Evolutionary conservation across 139 green algal genomes (phyloP), one percentile per base, ranked within the genome.

Genomic region (Asterochloris sp.): DNA sequence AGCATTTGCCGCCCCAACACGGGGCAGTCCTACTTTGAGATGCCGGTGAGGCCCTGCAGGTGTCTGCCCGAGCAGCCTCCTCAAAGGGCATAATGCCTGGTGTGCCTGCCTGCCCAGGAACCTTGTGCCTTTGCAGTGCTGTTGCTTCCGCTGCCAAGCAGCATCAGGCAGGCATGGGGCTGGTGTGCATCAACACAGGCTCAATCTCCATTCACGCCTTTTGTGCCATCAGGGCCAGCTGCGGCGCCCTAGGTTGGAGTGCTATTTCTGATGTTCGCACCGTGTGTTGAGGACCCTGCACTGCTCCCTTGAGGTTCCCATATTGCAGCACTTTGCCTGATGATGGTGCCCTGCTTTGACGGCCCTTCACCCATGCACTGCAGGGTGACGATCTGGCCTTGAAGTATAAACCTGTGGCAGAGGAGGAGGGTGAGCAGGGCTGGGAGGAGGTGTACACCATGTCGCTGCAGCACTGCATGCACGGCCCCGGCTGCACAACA

Each of bases 1-100:
- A 83, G 67, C 68, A 87, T 96, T 27, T 81, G 81, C 29, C 84
- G 92, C 10, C 93, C 93, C 16, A 94, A 93, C 87, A 96, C 91
- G 24, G 90, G 93, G 54, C 81, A 86, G 14, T 88, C 86, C 23
- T 92, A 86, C 61, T 95, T 96, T 74, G 93, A 98, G 79, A 96
- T 96, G 94, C 91, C 95, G 74, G 85, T 86, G n/a, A n/a, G 29
- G 23, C n/a, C 47, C 54, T 63, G n/a, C 19, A 15, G 12, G 14
- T 9, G 24, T 76, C 69, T 26, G 66, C 66, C 21, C 17, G 21
- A 71, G 66, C 66, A 71, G 11, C 12, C 24, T 54, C 15, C 12
- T 38, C 24, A 27, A n/a, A 21, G 69, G 6, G 21, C 69, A 47
- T 54, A 47, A 76, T 54, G 38, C 38, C 38, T 54, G 17, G 10